Evolutionary conservation across 2,329 filamentous ascomycete genomes (phyloP).

Genomic region (Pseudocercospora fijiensis): DNA sequence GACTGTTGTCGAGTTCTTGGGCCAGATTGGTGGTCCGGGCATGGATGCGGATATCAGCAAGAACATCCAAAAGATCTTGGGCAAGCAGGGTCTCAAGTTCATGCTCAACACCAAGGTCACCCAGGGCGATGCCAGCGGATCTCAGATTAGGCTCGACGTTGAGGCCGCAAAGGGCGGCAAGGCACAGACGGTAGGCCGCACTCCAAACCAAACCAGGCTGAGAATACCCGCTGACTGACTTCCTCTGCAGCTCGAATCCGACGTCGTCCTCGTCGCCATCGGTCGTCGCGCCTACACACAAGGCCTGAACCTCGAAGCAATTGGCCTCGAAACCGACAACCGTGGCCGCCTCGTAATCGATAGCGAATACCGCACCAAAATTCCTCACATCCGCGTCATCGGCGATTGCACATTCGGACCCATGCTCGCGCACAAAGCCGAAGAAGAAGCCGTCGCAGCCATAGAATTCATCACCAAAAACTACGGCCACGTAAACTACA

Average conservation of each 20-base stretch:
- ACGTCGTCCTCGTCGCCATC: conserved; percentile 95
- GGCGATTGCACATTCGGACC: conserved; percentile 90
- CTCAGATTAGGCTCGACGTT: conserved; percentile 76
- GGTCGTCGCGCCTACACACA: conserved; percentile 92
- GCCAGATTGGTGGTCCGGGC: conserved; percentile 93
- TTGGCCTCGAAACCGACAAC: conserved; percentile 88
- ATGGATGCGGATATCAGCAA: conserved; percentile 97
- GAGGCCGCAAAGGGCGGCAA: conserved; percentile 97
- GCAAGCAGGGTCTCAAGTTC: conserved; percentile 97
- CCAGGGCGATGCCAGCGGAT: conserved; percentile 75
- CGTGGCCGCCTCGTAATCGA: conserved; percentile 94
- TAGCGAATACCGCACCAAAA: conserved; percentile 97
- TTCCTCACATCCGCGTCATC: conserved; percentile 93
- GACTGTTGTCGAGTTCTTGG: conserved; percentile 94
- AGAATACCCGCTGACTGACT: conserved; percentile 25
- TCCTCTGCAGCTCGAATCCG: conserved; percentile 71
- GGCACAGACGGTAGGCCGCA: conserved; percentile 70
- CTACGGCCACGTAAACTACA: conserved; percentile 98
- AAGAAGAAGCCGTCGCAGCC: conserved; percentile 93
- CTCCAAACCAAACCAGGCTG: not conserved
- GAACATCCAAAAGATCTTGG: conserved; percentile 83
- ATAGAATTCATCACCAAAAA: conserved; percentile 98
- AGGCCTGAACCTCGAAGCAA: conserved; percentile 89
- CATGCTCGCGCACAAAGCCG: conserved; percentile 99
- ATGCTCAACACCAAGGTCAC: conserved; percentile 96